Conservation (phyloP, 306 rosid species). For the Canavalia gladiata region DNA sequence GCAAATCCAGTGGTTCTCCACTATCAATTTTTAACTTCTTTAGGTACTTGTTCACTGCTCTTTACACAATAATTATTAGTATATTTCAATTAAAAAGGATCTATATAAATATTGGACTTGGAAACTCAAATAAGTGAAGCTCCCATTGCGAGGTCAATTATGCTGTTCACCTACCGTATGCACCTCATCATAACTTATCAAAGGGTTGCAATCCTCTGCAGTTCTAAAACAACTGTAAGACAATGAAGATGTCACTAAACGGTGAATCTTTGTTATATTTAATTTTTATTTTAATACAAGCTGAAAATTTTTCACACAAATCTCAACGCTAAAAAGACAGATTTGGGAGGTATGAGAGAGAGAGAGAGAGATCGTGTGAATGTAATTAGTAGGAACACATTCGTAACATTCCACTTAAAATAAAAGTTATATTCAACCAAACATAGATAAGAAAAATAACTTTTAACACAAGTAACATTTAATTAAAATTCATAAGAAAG, state of each 20-base stretch:
- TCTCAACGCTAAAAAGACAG: neutral
- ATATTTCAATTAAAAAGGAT: neutral
- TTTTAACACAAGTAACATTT: too few species aligned
- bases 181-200: constrained; percentile 2
- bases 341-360: too few species aligned
- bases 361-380: too few species aligned
- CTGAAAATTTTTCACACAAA: neutral
- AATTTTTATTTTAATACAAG: neutral
- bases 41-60: neutral
- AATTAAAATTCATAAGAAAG: too few species aligned
- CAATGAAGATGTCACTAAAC: neutral
- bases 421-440: too few species aligned
- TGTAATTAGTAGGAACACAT: too few species aligned
- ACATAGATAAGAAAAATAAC: too few species aligned
- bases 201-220: neutral
- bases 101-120: neutral
- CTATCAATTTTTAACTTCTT: neutral
- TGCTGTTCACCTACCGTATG: neutral
- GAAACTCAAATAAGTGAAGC: neutral
- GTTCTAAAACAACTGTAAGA: neutral
- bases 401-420: too few species aligned
- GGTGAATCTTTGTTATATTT: neutral
- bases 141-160: neutral
- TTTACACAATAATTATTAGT: neutral
- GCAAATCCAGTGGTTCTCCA: constrained; percentile 5